Evolutionary conservation across 305 asterid species (phyloP).

Genomic region (Stenogyne calaminthoides): DNA sequence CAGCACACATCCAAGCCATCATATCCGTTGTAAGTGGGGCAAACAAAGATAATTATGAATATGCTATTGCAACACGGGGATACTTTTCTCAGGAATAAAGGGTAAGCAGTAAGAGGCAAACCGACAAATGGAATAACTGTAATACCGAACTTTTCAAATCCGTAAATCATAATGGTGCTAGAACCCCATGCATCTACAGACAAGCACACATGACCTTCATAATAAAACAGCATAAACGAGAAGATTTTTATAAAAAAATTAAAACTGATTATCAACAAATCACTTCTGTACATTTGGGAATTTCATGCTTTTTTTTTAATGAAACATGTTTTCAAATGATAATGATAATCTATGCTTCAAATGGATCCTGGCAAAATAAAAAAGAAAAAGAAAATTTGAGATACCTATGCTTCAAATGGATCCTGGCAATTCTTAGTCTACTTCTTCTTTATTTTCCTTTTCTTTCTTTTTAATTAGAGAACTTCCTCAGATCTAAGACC

Average conservation of each 20-base stretch:
- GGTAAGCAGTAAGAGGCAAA: background rate
- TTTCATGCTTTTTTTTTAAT: background rate
- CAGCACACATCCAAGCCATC: background rate
- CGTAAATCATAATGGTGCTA: background rate
- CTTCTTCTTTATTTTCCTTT: background rate
- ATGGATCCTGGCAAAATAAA: background rate
- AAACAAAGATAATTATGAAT: background rate
- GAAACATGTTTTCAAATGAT: background rate
- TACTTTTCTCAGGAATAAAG: background rate
- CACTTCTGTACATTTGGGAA: background rate
- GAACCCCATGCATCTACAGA: background rate
- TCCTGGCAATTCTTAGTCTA: background rate
- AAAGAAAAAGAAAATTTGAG: background rate
- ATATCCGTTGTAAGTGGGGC: slow-evolving; percentile 6
- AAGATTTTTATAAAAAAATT: background rate
- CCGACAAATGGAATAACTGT: slow-evolving; percentile 25
- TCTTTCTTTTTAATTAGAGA: background rate
- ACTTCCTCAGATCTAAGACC: background rate
- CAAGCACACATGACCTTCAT: background rate
- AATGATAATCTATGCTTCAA: background rate
- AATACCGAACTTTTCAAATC: slow-evolving; percentile 25
- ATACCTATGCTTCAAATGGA: slow-evolving; percentile 11
- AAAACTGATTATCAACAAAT: background rate
- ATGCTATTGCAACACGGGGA: slow-evolving; percentile 4
- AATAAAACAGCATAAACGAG: slow-evolving; percentile 9